A percentile compares a stretch with the other conserved stretches of the same genome.
Evolutionary conservation across 164 flowering plant genomes (phyloP).

Genomic region (Vitis riparia): DNA sequence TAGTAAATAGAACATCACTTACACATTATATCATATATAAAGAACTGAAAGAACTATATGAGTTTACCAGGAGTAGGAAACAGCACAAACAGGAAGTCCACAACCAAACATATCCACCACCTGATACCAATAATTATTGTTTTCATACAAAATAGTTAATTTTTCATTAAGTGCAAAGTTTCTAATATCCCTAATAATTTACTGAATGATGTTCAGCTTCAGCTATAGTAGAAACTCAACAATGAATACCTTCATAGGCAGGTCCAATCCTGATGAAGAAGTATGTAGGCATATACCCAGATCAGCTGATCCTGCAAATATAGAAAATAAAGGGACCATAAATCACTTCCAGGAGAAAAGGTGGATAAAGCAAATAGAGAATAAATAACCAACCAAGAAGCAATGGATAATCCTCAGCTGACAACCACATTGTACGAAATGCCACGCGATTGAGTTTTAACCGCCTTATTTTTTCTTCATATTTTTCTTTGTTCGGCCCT

Average conservation of each 20-base stretch:
- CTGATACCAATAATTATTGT: slow-evolving; percentile 28
- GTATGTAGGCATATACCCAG: slow-evolving; percentile 92
- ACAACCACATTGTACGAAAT: slow-evolving; percentile 95
- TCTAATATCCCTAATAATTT: not conserved
- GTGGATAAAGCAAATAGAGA: not conserved
- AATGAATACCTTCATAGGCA: slow-evolving; percentile 88
- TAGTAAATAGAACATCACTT: not conserved
- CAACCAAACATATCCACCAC: slow-evolving; percentile 99
- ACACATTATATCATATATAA: not conserved
- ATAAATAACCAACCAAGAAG: slow-evolving; percentile 63
- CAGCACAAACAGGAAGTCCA: slow-evolving; percentile 97
- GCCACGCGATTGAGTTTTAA: slow-evolving; percentile 88
- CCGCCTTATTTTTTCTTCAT: slow-evolving; percentile 70
- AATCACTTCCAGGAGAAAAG: not conserved
- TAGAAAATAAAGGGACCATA: not conserved
- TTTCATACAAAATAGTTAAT: too few relatives aligned
- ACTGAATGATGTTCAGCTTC: slow-evolving; percentile 1
- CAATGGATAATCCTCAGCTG: slow-evolving; percentile 91
- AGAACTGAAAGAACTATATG: slow-evolving; percentile 2
- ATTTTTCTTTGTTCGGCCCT: slow-evolving; percentile 87
- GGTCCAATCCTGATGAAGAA: slow-evolving; percentile 96
- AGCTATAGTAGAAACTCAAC: not conserved
- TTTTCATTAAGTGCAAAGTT: too few relatives aligned
- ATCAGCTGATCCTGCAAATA: slow-evolving; percentile 83
- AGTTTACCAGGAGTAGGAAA: slow-evolving; percentile 86